Conservation (phyloP, 257 asterid species). For the Nicotiana benthamiana region DNA sequence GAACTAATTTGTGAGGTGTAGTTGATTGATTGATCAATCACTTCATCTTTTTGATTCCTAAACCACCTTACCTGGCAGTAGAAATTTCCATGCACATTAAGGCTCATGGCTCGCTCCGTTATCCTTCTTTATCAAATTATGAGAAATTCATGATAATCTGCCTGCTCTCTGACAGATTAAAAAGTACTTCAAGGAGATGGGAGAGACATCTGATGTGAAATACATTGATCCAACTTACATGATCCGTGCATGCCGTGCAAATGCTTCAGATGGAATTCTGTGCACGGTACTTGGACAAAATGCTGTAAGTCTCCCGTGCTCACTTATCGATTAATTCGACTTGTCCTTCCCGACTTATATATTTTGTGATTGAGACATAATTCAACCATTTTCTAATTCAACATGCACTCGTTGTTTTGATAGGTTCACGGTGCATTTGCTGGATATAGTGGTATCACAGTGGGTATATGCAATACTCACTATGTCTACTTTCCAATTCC, state of each 20-base stretch:
- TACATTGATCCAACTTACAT: slow-evolving; percentile 96
- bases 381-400: background rate
- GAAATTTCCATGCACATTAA: background rate
- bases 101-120: background rate
- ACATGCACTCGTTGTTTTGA: background rate
- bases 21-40: background rate
- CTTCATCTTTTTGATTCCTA: background rate
- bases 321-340: background rate
- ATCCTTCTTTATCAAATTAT: background rate
- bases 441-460: slow-evolving; percentile 92
- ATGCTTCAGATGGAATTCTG: slow-evolving; percentile 92
- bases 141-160: slow-evolving; percentile 14
- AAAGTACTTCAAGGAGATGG: slow-evolving; percentile 66
- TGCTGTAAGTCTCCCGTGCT: slow-evolving; percentile 53
- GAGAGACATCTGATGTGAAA: slow-evolving; percentile 76
- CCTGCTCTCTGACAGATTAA: slow-evolving; percentile 39
- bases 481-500: slow-evolving; percentile 88
- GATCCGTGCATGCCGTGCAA: slow-evolving; percentile 99
- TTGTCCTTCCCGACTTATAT: background rate
- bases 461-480: slow-evolving; percentile 91
- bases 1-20: background rate
- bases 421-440: slow-evolving; percentile 99
- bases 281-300: slow-evolving; percentile 98
- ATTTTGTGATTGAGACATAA: background rate
- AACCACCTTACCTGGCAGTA: background rate